These are phyloP conservation scores for Inonotus hispidus DNA, from an alignment of 1,284 basidiomycete species.

Conservation along the genomic window DNA sequence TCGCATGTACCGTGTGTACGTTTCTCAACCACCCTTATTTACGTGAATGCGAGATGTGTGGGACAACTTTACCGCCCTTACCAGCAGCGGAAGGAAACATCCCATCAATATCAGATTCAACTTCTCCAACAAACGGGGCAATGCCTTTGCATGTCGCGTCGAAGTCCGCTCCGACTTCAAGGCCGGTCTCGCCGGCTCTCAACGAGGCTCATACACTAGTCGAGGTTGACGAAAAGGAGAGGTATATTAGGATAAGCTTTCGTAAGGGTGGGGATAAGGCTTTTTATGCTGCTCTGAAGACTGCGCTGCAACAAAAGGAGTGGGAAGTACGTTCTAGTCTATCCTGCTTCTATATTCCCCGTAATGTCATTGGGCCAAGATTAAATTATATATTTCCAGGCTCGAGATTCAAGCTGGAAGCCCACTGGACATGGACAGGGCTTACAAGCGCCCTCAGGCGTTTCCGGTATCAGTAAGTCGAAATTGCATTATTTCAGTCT, in stretches of 20 bases:
- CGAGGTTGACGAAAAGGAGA: constrained; percentile 27
- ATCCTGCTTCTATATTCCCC: constrained; percentile 16
- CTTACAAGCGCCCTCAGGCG: constrained; percentile 10
- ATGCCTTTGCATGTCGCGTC: constrained; percentile 27
- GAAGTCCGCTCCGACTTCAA: constrained; percentile 58
- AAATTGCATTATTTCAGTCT: neutral
- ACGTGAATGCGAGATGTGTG: constrained; percentile 83
- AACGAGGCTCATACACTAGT: constrained; percentile 30
- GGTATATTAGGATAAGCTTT: constrained; percentile 76
- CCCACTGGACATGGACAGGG: neutral
- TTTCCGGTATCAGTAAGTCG: constrained; percentile 49
- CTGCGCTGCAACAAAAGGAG: constrained; percentile 68
- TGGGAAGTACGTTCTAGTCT: constrained; percentile 63
- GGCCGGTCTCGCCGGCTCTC: constrained; percentile 45
- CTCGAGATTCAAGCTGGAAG: neutral
- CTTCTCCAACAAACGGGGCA: constrained; percentile 1
- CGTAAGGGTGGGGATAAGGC: constrained; percentile 84
- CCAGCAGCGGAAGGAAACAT: constrained; percentile 20
- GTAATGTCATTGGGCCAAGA: constrained; percentile 25
- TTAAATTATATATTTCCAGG: constrained; percentile 14
- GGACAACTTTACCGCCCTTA: constrained; percentile 63
- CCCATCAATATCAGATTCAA: neutral
- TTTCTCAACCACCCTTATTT: constrained; percentile 86
- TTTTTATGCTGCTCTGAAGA: constrained; percentile 79
- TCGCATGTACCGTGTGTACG: constrained; percentile 84